These are phyloP conservation scores for Scytalidium sp. DNA, from an alignment of 2,329 filamentous ascomycete genomes.

Conservation along the genomic window DNA sequence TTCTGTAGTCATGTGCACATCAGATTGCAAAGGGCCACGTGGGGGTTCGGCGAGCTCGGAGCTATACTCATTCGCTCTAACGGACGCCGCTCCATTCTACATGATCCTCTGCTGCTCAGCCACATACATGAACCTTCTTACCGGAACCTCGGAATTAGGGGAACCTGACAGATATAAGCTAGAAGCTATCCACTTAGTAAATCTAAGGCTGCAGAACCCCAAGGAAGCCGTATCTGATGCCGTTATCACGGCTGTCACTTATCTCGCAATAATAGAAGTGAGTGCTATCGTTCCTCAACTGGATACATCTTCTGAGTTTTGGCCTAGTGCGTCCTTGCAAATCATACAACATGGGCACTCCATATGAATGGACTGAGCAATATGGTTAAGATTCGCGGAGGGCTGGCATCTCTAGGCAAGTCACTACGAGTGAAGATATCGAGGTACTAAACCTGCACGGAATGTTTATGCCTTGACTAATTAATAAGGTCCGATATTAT, in stretches of 20 bases:
- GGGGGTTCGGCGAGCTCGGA: no score
- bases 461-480: not conserved
- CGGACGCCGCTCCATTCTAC: not conserved
- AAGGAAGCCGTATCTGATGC: not conserved
- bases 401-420: not conserved
- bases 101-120: not conserved
- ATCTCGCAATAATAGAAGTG: not conserved
- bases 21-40: no score
- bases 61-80: not conserved
- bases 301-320: not conserved
- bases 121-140: not conserved
- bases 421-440: not conserved
- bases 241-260: not conserved
- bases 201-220: not conserved
- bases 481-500: not conserved
- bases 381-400: not conserved
- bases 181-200: not conserved
- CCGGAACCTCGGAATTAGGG: not conserved
- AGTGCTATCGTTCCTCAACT: not conserved
- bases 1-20: not conserved
- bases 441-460: not conserved
- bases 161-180: not conserved
- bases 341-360: not conserved
- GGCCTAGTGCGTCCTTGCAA: not conserved
- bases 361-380: not conserved